phyloP scores from a whole-genome alignment of 2,329 filamentous ascomycete genomes.

The Ophiognomonia clavigignenti-juglandacearum region DNA sequence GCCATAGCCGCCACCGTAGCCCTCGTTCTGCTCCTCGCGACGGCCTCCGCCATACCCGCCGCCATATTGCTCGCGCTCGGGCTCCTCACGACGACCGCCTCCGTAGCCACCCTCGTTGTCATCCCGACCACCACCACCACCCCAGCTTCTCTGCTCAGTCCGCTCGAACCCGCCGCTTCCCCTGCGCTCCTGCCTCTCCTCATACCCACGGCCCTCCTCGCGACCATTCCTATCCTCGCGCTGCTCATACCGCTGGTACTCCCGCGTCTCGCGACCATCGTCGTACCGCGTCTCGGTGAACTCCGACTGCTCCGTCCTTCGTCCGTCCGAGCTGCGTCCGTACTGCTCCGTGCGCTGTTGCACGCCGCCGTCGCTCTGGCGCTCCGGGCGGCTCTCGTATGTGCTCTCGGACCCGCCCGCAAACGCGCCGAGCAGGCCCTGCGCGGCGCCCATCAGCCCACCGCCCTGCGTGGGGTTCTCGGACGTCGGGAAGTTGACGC shows the following conservation, averaged over 20 bases:
- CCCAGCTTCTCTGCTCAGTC: conserved; percentile 48
- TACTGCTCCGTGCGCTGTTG: conserved; percentile 58
- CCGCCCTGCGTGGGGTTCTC: conserved; percentile 48
- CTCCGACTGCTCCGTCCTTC: conserved; percentile 57
- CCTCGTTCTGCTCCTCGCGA: conserved; percentile 18
- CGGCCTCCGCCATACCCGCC: conserved; percentile 20
- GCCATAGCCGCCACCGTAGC: conserved; percentile 21
- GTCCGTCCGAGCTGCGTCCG: conserved; percentile 42
- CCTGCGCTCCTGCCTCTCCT: conserved; percentile 52
- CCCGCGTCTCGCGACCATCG: conserved; percentile 51
- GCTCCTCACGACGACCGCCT: conserved; percentile 20
- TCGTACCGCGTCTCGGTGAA: conserved; percentile 54
- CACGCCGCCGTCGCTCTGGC: conserved; percentile 56
- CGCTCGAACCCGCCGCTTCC: conserved; percentile 53
- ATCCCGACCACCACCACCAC: conserved; percentile 24
- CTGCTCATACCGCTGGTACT: conserved; percentile 61
- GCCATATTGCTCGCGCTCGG: conserved; percentile 11
- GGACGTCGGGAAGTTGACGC: conserved; percentile 28
- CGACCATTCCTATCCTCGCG: conserved; percentile 35
- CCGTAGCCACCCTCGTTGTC: conserved; percentile 22
- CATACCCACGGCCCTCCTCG: conserved; percentile 48
- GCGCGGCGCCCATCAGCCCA: conserved; percentile 66
- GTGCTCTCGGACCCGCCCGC: conserved; percentile 48
- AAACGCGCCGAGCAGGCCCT: conserved; percentile 50
- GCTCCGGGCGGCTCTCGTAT: conserved; percentile 41